Conservation (phyloP, 2,329 filamentous ascomycete genomes). For the Talaromyces atroroseus region DNA sequence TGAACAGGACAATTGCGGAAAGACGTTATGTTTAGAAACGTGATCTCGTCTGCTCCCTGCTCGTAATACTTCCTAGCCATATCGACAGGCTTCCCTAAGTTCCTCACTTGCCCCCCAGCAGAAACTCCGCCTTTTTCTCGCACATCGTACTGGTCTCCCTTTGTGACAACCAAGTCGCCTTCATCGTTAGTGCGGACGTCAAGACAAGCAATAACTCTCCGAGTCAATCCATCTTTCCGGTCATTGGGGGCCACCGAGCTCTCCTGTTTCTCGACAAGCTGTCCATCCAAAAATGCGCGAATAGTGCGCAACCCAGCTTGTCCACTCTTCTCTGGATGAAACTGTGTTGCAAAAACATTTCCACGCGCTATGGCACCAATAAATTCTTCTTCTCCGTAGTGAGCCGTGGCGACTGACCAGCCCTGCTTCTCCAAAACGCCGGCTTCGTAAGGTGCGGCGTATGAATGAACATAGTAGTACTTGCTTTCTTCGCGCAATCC, state of each 20-base stretch:
- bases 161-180: constrained; percentile 93
- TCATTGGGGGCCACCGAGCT: constrained; percentile 18
- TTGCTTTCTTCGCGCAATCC: constrained; percentile 76
- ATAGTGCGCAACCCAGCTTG: constrained; percentile 78
- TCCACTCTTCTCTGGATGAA: constrained; percentile 96
- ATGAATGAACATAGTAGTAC: constrained; percentile 99
- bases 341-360: constrained; percentile 88
- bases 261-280: constrained; percentile 52
- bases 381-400: constrained; percentile 83
- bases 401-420: constrained; percentile 87
- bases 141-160: constrained; percentile 98
- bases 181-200: constrained; percentile 92
- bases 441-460: constrained; percentile 69
- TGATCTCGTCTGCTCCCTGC: constrained; percentile 93
- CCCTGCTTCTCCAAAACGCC: constrained; percentile 73
- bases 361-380: constrained; percentile 81
- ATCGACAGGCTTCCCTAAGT: constrained; percentile 93
- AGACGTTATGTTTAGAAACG: constrained; percentile 96
- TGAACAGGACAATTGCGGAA: constrained; percentile 92
- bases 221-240: constrained; percentile 67
- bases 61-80: constrained; percentile 93
- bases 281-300: constrained; percentile 77
- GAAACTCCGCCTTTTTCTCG: constrained; percentile 70
- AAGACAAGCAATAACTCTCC: constrained; percentile 89
- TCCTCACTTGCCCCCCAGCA: constrained; percentile 63